Percentiles rank a stretch among this genome's conserved stretches.
Conservation (phyloP, 495 filamentous ascomycete species). For the Acidiella bohemica region DNA sequence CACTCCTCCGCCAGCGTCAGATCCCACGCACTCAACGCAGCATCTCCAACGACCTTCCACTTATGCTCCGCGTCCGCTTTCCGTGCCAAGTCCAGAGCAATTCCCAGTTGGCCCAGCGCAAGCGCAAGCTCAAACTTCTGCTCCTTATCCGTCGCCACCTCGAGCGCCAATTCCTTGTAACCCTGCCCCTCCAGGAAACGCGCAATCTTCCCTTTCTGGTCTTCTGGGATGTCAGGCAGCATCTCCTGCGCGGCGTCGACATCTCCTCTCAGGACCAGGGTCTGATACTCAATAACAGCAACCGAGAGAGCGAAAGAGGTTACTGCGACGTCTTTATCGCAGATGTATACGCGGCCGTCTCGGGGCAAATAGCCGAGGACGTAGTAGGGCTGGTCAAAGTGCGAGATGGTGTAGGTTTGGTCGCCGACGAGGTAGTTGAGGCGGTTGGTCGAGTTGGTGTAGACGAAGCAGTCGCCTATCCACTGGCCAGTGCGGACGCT, state of each 20-base stretch:
- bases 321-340: conserved; percentile 87
- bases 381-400: conserved; percentile 93
- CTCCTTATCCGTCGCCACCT: conserved; percentile 91
- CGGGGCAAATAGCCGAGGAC: conserved; percentile 88
- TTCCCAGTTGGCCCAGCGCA: conserved; percentile 64
- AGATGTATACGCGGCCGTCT: conserved; percentile 82
- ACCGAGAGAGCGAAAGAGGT: conserved; percentile 85
- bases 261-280: conserved; percentile 85
- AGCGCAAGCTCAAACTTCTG: conserved; percentile 94
- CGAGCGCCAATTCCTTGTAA: conserved; percentile 85
- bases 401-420: conserved; percentile 95
- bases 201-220: conserved; percentile 94
- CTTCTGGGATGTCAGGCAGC: conserved; percentile 64
- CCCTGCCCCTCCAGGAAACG: conserved; percentile 96
- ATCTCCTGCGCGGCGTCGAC: conserved; percentile 83
- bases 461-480: conserved; percentile 98
- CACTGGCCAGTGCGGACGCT: conserved; percentile 90
- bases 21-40: conserved; percentile 77
- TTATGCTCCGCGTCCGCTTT: conserved; percentile 83
- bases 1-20: conserved; percentile 79
- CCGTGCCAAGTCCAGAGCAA: conserved; percentile 72
- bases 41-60: conserved; percentile 93
- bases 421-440: conserved; percentile 97
- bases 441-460: conserved; percentile 92
- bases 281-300: conserved; percentile 94